These are phyloP conservation scores for Nectriaceae sp. DNA, from an alignment of 2,329 filamentous ascomycete genomes.

Conservation along the genomic window DNA sequence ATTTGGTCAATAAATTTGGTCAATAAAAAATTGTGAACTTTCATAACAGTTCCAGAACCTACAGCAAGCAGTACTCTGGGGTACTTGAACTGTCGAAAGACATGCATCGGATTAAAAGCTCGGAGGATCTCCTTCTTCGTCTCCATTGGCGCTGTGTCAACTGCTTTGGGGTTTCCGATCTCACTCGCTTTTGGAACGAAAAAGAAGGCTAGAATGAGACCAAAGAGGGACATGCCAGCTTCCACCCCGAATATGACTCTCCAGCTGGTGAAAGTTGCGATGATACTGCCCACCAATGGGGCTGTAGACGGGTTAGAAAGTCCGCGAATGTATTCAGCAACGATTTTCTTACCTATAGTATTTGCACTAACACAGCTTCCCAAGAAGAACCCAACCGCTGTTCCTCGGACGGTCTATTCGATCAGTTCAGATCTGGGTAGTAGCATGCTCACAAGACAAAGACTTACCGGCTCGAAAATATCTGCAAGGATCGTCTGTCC, in stretches of 20 bases:
- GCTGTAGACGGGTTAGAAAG: slow-evolving; percentile 11
- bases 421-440: not conserved
- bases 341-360: slow-evolving; percentile 20
- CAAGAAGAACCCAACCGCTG: slow-evolving; percentile 28
- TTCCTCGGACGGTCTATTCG: slow-evolving; percentile 22
- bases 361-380: slow-evolving; percentile 28
- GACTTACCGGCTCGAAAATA: slow-evolving; percentile 27
- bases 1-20: not conserved
- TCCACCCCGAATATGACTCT: slow-evolving; percentile 29
- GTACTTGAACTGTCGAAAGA: slow-evolving; percentile 27
- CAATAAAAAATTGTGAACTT: not conserved
- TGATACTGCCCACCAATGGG: slow-evolving; percentile 27
- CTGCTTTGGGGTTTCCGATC: slow-evolving; percentile 21
- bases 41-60: not conserved
- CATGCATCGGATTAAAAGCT: slow-evolving; percentile 27
- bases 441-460: not conserved
- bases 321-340: too few relatives aligned
- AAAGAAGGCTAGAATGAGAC: slow-evolving; percentile 22
- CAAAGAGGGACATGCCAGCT: slow-evolving; percentile 27
- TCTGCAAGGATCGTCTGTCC: slow-evolving; percentile 29
- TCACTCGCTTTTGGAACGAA: slow-evolving; percentile 27
- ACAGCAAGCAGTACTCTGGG: slow-evolving; percentile 25
- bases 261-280: slow-evolving; percentile 30
- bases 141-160: slow-evolving; percentile 10
- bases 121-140: slow-evolving; percentile 16